Evolutionary conservation across 1,284 basidiomycete species (phyloP), one percentile per base, ranked within the genome.

Genomic region (Phellopilus nigrolimitatus): DNA sequence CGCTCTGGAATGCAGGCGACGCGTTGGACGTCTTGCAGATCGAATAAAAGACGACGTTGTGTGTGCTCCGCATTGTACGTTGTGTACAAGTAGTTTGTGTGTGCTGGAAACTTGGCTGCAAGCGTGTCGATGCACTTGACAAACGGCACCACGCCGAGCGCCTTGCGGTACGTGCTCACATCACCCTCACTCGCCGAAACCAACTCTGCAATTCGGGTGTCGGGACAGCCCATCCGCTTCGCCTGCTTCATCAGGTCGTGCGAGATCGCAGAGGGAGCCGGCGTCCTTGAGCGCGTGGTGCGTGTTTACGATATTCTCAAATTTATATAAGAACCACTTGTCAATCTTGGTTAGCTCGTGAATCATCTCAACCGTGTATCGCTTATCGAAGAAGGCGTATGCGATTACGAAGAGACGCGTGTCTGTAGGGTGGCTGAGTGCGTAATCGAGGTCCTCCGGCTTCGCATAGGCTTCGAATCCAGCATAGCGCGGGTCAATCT

Each of bases 91-190:
- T 99, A 99, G 76, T 99, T 99, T 64, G 97, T 99, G 71, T 97
- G 88, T 3, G 97, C 97, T 19, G 97, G 97, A 75, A 91, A 99
- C 71, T 99, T 95, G 58, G 97, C 97, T 27, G 95, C 97, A 55
- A 99, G 84, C 3, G 97, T 99, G 71, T 99, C 97, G 71, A 99
- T 99, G 57, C 94, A 91, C 74, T 99, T 99, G 66, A 99, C 97
- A 70, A 95, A 98, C 41, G 97, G 97, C 13, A 88, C 97, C 62
- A 99, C 82, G 47, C 86, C 83, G 56, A 90, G 74, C 3, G 83
- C 79, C 72, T 98, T 97, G 61, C 95, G 87, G 66, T 86, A 77
- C 1, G 82, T 79, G 56, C 97, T 92, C 40, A 95, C 89, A 33
- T 75, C 71, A 56, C 78, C 80, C 71, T 97, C 94, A 8, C 78